Base-by-base conservation (phyloP, 139 green algal species). In the Ettlia oleoabundans region DNA sequence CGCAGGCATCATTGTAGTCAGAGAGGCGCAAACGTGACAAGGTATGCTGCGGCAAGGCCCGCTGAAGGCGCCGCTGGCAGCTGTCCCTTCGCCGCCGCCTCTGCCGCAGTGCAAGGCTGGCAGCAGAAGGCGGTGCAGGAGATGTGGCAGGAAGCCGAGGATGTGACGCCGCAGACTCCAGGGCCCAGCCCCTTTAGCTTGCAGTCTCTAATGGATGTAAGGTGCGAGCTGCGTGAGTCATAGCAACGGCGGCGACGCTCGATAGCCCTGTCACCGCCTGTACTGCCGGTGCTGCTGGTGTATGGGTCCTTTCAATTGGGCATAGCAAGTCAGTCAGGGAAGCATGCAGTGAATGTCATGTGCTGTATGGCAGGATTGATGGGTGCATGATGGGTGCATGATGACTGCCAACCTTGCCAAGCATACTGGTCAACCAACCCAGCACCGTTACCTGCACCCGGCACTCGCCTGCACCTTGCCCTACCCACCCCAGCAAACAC, bases 171-270 rank as follows among this genome's bases (percentile, higher is more conserved):
- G 69, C 41, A 76, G 76, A 86, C 77, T 4, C 83, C 83, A 8
- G 83, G 83, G 66, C 83, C 83, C 0, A 24, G 13, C 3, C 40
- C 83, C 1, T 73, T 87, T 10, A 81, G 73, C 42, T 55, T 87
- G 2, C 24, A 72, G 18, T 85, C 83, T 3, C 41, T 82, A 10
- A 62, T 75, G 52, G 89, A 92, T 72, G 89, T 92, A 2, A 84
- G 62, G 53, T 30, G 33, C 37, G 72, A 42, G 42, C 32, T 47
- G 47, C 71, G 24, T 30, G 33, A 13, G 0, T 15, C 32, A 9
- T 35, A 19, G 26, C 21, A 51, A 26, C 32, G 32, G 6, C 19
- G n/a, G 21, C n/a, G n/a, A n/a, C n/a, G n/a, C n/a, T n/a, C n/a
- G n/a, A n/a, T n/a, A n/a, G n/a, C n/a, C n/a, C n/a, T n/a, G n/a